Evolutionary conservation across 2,329 filamentous ascomycete species (phyloP), one percentile per base, ranked within the genome.

Genomic region (Gnomoniopsis sp.): DNA sequence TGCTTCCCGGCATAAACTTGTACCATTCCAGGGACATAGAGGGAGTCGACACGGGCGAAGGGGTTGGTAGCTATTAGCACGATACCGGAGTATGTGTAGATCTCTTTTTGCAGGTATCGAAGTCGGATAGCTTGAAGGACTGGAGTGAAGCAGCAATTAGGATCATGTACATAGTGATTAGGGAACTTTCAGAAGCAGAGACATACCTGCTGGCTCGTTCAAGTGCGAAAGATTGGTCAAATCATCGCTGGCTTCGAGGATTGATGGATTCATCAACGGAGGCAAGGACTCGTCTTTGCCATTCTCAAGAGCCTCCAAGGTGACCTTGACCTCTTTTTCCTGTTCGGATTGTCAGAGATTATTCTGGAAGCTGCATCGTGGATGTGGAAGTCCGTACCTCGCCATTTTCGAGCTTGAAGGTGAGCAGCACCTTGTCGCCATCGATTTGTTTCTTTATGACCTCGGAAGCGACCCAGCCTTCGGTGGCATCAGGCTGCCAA

Each of bases 1-100:
- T 97, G 93, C 76, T 93, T 98, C 70, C 95, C 95, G 58, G 95
- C 93, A 77, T 99, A 99, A 43, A 98, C 92, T 75, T 99, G 95
- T n/a, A 99, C 93, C 93, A 99, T 99, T 65, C 95, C 95, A 19
- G 93, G 93, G 12, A 99, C 95, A 75, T 99, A 99, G 70, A 99
- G 86, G 46, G 95, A 99, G 74, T 99, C 95, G 66, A 99, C 93
- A 65, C 95, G 86, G 55, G 96, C 95, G 70, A 99, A 99, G 22
- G 95, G 95, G 77, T 99, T 99, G 64, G 95, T 96, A 63, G 95
- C 95, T 78, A 99, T 99, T 67, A 99, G 83, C 65, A 99, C 95
- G 71, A 99, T 98, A 72, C 95, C 95, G 73, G 91, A 96, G 80
- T 99, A 99, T 70, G 95, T 99, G 81, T 99, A 99, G 70, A 99